phyloP scores from a whole-genome alignment of 495 filamentous ascomycete genomes.

The Hypomontagnella monticulosa region DNA sequence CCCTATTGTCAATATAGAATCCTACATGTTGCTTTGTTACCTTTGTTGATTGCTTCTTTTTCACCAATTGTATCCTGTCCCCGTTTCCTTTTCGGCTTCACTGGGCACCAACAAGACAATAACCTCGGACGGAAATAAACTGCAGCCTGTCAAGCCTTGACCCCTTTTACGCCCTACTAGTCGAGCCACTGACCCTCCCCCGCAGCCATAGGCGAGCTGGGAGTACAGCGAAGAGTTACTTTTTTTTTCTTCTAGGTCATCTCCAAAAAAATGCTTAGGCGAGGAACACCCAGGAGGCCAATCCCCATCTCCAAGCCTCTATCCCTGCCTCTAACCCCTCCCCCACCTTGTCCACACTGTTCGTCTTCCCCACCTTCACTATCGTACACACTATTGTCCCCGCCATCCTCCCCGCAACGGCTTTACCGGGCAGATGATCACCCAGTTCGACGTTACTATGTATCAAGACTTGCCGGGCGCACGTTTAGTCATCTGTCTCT shows the following conservation, averaged over 20 bases:
- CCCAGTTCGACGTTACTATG: conserved; percentile 8
- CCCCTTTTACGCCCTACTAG: conserved; percentile 3
- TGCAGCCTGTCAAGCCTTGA: not conserved
- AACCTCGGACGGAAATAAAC: not conserved
- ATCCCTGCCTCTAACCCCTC: conserved; percentile 18
- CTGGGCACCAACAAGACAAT: not conserved
- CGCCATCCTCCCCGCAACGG: conserved; percentile 23
- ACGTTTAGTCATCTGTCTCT: not conserved
- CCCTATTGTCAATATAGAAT: conserved; percentile 14
- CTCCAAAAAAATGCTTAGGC: conserved; percentile 21
- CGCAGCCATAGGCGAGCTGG: conserved; percentile 2
- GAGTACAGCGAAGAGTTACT: no score
- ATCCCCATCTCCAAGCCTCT: conserved; percentile 4
- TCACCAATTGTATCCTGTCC: not conserved
- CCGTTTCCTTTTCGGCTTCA: not conserved
- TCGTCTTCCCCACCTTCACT: conserved; percentile 7
- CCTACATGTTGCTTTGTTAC: not conserved
- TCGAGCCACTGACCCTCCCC: conserved; percentile 8
- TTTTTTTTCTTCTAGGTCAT: not conserved
- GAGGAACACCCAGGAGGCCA: conserved; percentile 8
- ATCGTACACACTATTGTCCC: conserved; percentile 1
- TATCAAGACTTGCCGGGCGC: conserved; percentile 16
- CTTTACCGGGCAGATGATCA: conserved; percentile 29
- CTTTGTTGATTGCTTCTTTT: not conserved
- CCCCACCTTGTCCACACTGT: conserved; percentile 22